Percentiles rank a stretch among this genome's conserved stretches.
Evolutionary conservation across 352 stramenopile genomes (phyloP).

Genomic region (Pythium aquatile): DNA sequence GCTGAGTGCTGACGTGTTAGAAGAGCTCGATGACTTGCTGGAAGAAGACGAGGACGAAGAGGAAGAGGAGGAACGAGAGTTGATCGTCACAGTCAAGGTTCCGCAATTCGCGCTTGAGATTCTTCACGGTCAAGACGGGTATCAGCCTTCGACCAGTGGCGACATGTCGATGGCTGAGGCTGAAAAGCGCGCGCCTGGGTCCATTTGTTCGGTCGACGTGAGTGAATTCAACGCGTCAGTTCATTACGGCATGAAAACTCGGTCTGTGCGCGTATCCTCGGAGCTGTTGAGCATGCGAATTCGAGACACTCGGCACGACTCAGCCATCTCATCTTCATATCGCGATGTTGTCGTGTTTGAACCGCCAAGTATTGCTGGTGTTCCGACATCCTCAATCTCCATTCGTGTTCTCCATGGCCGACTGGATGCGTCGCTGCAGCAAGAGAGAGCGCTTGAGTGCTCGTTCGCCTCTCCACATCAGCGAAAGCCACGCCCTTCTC

Average conservation of each 20-base stretch:
- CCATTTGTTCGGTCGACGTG: slow-evolving; percentile 69
- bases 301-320: slow-evolving; percentile 60
- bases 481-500: not conserved
- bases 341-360: slow-evolving; percentile 77
- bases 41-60: slow-evolving; percentile 28
- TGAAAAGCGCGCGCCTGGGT: slow-evolving; percentile 59
- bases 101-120: slow-evolving; percentile 82
- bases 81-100: slow-evolving; percentile 56
- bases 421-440: slow-evolving; percentile 40
- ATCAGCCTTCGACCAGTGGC: slow-evolving; percentile 71
- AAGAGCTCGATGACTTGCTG: not conserved
- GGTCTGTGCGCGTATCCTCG: slow-evolving; percentile 43
- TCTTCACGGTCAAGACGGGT: slow-evolving; percentile 70
- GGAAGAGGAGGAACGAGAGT: slow-evolving; percentile 38
- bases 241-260: slow-evolving; percentile 55
- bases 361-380: slow-evolving; percentile 19
- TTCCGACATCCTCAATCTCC: slow-evolving; percentile 47
- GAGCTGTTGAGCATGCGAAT: slow-evolving; percentile 62
- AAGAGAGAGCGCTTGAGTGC: slow-evolving; percentile 26
- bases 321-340: slow-evolving; percentile 57
- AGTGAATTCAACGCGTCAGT: slow-evolving; percentile 40
- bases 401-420: slow-evolving; percentile 48
- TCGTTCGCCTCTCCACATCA: slow-evolving; percentile 24
- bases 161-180: slow-evolving; percentile 75
- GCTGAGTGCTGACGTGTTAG: not conserved